phyloP scores from a whole-genome alignment of 2,329 filamentous ascomycete genomes.

The Colletotrichum lentis region DNA sequence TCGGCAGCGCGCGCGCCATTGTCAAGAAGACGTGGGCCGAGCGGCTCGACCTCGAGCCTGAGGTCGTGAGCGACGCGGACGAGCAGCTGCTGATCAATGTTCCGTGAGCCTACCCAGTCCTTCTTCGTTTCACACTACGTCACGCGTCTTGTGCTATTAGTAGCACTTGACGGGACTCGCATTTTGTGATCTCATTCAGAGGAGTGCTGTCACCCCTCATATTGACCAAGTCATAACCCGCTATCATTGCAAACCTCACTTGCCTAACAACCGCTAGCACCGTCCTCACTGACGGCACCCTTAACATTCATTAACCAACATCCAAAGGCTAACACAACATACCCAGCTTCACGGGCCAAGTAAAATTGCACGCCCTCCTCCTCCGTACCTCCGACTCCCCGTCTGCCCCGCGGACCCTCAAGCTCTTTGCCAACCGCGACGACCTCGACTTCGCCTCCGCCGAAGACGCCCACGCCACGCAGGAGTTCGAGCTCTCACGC shows the following conservation, averaged over 20 bases:
- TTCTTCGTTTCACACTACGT: not conserved
- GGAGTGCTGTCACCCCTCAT: no score
- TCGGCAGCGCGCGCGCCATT: constrained; percentile 75
- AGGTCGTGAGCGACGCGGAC: constrained; percentile 86
- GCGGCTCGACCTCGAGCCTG: constrained; percentile 73
- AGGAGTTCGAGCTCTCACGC: constrained; percentile 79
- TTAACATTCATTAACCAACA: not conserved
- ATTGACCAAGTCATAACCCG: not conserved
- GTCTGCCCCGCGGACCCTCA: constrained; percentile 81
- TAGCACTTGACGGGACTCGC: no score
- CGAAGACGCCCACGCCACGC: constrained; percentile 73
- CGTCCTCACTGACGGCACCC: no score
- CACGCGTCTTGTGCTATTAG: no score
- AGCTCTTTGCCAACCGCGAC: constrained; percentile 86
- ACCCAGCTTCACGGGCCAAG: constrained; percentile 85
- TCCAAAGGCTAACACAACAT: not conserved
- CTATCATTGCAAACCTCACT: not conserved
- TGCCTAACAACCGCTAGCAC: not conserved
- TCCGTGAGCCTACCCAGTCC: constrained; percentile 68
- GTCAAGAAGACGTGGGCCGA: constrained; percentile 93
- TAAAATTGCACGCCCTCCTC: constrained; percentile 90
- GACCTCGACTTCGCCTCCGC: constrained; percentile 86
- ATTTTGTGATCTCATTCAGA: no score
- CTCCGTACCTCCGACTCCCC: constrained; percentile 77
- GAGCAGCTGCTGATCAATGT: constrained; percentile 94